These are phyloP conservation scores for Chlorella vulgaris DNA, from an alignment of 139 green algal genomes.

Conservation along the genomic window DNA sequence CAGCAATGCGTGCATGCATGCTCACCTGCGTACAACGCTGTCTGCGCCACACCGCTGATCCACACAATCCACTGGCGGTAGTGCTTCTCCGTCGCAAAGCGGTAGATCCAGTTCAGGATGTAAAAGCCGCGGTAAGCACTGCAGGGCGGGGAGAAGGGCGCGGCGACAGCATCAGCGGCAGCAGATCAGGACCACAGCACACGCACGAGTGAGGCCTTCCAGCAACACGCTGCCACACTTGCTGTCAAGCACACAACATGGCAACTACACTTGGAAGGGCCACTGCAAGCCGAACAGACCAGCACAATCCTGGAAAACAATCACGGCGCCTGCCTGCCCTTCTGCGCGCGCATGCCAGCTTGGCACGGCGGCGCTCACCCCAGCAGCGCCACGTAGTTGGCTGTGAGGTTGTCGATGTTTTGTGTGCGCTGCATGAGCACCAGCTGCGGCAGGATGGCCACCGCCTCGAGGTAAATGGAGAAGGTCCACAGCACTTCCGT, in stretches of 20 bases:
- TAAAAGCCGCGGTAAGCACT: slow-evolving; percentile 94
- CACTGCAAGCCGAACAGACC: too few species aligned
- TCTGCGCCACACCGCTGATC: slow-evolving; percentile 91
- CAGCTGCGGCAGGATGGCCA: slow-evolving; percentile 98
- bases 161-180: too few species aligned
- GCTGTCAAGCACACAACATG: too few species aligned
- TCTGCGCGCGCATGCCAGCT: too few species aligned
- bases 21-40: slow-evolving; percentile 39
- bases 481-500: slow-evolving; percentile 98
- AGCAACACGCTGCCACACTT: too few species aligned
- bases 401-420: slow-evolving; percentile 99
- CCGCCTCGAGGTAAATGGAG: slow-evolving; percentile 98
- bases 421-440: slow-evolving; percentile 97
- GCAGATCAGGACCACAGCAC: too few species aligned
- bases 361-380: too few species aligned
- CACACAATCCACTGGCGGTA: slow-evolving; percentile 95
- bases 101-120: slow-evolving; percentile 99
- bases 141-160: too few species aligned
- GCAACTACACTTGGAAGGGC: too few species aligned
- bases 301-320: too few species aligned
- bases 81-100: slow-evolving; percentile 88
- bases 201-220: too few species aligned
- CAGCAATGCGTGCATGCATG: not conserved
- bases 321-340: too few species aligned
- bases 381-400: slow-evolving; percentile 98